Evolutionary conservation across 75 land plant species (phyloP).

Genomic region (Pseudotsuga menziesii): DNA sequence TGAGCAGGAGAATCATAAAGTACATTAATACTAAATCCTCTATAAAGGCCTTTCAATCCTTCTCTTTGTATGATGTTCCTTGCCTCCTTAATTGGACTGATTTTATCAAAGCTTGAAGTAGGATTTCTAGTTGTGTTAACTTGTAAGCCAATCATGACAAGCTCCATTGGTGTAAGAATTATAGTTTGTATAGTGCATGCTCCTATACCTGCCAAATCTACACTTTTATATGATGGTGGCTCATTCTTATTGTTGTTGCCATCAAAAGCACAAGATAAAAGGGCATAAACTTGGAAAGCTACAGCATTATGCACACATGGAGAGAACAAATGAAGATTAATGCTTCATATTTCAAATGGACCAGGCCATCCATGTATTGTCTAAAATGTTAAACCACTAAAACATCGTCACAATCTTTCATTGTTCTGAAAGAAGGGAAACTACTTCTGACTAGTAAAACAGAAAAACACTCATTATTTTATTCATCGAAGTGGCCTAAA

Average conservation of each 20-base stretch:
- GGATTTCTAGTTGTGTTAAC: too few species aligned
- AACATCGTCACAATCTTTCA: too few species aligned
- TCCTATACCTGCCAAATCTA: constrained; percentile 73
- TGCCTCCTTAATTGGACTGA: constrained; percentile 58
- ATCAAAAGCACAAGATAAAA: too few species aligned
- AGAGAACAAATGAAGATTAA: not conserved
- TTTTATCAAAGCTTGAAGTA: not conserved
- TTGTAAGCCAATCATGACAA: constrained; percentile 80
- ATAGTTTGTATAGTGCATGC: constrained; percentile 79
- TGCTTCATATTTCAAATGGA: too few species aligned
- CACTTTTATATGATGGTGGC: constrained; percentile 59
- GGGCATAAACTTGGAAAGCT: constrained; percentile 76
- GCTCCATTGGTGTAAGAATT: constrained; percentile 77
- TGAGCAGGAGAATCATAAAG: constrained; percentile 96
- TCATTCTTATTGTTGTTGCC: too few species aligned
- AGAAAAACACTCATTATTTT: too few species aligned
- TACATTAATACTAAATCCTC: constrained; percentile 67
- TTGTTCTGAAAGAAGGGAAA: too few species aligned
- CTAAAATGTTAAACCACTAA: too few species aligned
- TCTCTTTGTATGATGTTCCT: constrained; percentile 48
- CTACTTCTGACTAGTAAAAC: too few species aligned
- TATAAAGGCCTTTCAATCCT: too few species aligned
- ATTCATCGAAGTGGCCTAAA: too few species aligned
- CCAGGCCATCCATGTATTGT: too few species aligned
- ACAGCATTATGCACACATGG: constrained; percentile 78